Percentiles rank a stretch among this genome's conserved stretches.
These are phyloP conservation scores for Pseudogymnoascus sp. DNA, from an alignment of 2,329 filamentous ascomycete genomes.

Conservation along the genomic window DNA sequence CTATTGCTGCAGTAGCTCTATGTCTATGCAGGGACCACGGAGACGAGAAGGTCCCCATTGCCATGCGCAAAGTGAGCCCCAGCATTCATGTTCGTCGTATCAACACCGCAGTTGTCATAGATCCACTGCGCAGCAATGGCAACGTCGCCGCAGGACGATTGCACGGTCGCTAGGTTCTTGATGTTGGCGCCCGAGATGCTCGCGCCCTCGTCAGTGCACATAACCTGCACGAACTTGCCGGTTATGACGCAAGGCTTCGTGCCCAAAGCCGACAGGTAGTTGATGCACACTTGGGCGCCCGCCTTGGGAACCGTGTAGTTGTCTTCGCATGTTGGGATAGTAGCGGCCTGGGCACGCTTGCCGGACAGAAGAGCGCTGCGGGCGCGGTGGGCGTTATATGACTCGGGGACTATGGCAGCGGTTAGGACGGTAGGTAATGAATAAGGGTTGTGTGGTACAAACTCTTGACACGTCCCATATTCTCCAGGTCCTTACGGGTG, in stretches of 20 bases:
- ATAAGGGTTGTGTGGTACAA: neutral
- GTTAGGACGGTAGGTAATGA: neutral
- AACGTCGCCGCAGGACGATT: neutral
- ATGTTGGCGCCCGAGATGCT: neutral
- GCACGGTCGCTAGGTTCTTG: neutral
- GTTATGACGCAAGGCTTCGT: neutral
- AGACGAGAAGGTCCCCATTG: conserved; percentile 1
- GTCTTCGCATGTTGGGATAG: neutral
- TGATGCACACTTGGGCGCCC: neutral
- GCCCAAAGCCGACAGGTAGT: neutral
- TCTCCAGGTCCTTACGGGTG: neutral
- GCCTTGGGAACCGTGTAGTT: neutral
- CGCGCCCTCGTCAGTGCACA: neutral
- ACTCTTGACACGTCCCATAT: neutral
- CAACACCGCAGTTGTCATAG: neutral
- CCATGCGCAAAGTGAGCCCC: neutral
- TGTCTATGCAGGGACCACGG: neutral
- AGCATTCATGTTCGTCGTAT: neutral
- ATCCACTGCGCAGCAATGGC: neutral
- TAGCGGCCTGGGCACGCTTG: neutral
- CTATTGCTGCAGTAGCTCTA: neutral
- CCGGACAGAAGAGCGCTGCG: neutral
- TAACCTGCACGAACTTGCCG: neutral
- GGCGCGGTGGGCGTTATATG: neutral
- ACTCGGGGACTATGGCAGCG: neutral